Evolutionary conservation across 202 grass and related monocot species (phyloP).

Genomic region (Brachypodium distachyon): DNA sequence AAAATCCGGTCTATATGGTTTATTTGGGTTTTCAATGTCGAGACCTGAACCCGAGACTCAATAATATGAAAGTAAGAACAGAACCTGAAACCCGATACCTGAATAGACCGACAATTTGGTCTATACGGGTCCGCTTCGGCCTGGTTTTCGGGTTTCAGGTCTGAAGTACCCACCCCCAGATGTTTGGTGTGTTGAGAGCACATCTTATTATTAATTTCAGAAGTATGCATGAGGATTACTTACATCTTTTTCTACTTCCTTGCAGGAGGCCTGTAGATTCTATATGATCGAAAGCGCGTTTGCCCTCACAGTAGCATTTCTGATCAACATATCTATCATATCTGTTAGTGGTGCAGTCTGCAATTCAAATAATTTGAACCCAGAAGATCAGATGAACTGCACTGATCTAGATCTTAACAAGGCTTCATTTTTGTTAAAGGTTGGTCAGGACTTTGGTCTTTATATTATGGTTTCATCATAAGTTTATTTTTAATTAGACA

Average conservation of each 20-base stretch:
- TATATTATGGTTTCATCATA: neutral
- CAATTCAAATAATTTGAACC: slow-evolving; percentile 57
- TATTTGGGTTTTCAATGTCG: too few species aligned
- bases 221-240: neutral
- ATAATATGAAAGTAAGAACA: too few species aligned
- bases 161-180: too few species aligned
- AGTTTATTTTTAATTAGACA: neutral
- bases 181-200: neutral
- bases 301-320: slow-evolving; percentile 85
- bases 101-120: too few species aligned
- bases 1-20: too few species aligned
- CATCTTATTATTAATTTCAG: neutral
- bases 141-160: too few species aligned
- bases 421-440: slow-evolving; percentile 94
- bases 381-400: slow-evolving; percentile 72
- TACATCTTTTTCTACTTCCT: slow-evolving; percentile 20
- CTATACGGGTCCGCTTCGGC: too few species aligned
- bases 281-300: slow-evolving; percentile 97
- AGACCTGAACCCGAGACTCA: too few species aligned
- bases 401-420: slow-evolving; percentile 91
- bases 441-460: slow-evolving; percentile 24
- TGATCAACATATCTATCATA: slow-evolving; percentile 95
- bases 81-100: too few species aligned
- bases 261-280: slow-evolving; percentile 91
- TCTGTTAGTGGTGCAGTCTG: slow-evolving; percentile 88